Evolutionary conservation across 2,329 filamentous ascomycete genomes (phyloP), one percentile per base, ranked within the genome.

Genomic region (Arthrobotrys pseudoclavata): DNA sequence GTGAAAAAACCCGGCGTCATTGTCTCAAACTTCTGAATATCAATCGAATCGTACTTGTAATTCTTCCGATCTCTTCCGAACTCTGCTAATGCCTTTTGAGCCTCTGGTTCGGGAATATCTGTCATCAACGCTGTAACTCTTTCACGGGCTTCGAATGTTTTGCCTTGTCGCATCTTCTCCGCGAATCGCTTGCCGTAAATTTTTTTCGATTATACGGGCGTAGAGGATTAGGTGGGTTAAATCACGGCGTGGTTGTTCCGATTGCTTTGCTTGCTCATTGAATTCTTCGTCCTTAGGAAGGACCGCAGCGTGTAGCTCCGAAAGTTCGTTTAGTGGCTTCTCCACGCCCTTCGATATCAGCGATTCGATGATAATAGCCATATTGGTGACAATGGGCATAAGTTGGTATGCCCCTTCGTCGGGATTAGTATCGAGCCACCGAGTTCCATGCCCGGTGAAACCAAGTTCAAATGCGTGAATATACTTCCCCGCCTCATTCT

Each of bases 1-100:
- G 15, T 15, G 45, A 50, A 37, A 66, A n/a, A 52, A 52, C 52
- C 61, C 15, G 61, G 61, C 4, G 42, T 66, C 61, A 66, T 66
- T 45, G 40, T 52, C 29, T 66, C 61, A 22, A 52, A 66, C 4
- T 45, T 22, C 26, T 37, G 20, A 7, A 6, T 4, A 12, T 34
- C 42, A 1, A 66, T 31, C 9, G 61, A 45, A 37, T 22, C 48
- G 20, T 50, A 66, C 9, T 34, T 31, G 45, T 37, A 29, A 20
- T 13, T 24, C 10, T 1, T 29, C 22, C 22, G 26, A 1, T 66
- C 42, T 40, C 45, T 52, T n/a, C 40, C 61, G 9, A 52, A 37
- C 9, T 26, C 61, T 12, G 15, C 45, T 15, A 26, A 24, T 12
- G 24, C 61, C 9, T 45, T 6, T 22, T 22, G 52, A 18, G 15